phyloP scores from a whole-genome alignment of 2,329 filamentous ascomycete species.

The Fusarium nematophilum region DNA sequence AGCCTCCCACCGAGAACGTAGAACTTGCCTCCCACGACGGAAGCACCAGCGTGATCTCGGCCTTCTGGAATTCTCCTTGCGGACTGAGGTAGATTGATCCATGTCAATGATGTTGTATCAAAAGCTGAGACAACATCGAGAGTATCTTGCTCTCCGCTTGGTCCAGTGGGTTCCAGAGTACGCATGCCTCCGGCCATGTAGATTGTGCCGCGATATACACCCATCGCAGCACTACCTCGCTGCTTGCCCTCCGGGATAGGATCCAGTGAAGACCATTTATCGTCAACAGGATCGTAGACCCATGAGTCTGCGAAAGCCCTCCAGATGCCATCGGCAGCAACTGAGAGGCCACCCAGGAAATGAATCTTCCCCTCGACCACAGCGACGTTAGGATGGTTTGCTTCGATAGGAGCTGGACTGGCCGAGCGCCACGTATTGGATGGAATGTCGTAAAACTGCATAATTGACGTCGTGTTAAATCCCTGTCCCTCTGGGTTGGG shows the following conservation, averaged over 20 bases:
- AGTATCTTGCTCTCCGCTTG: conserved; percentile 37
- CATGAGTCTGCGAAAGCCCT: conserved; percentile 40
- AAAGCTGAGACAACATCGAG: conserved; percentile 47
- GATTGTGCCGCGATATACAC: conserved; percentile 45
- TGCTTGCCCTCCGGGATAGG: conserved; percentile 43
- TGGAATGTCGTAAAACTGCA: conserved; percentile 49
- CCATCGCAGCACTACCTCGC: conserved; percentile 49
- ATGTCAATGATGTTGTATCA: conserved; percentile 42
- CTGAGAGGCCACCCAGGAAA: conserved; percentile 51
- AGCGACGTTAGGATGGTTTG: conserved; percentile 54
- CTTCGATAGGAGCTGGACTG: conserved; percentile 42
- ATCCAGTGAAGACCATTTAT: conserved; percentile 44
- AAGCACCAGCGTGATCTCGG: conserved; percentile 49
- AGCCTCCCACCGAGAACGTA: conserved; percentile 52
- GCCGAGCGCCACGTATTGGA: conserved; percentile 44
- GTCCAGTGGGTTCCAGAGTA: conserved; percentile 22
- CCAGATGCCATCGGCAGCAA: conserved; percentile 41
- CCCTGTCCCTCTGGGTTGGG: conserved; percentile 22
- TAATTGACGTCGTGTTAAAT: conserved; percentile 36
- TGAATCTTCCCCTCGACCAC: conserved; percentile 51
- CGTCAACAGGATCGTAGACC: conserved; percentile 44
- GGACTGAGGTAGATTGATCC: conserved; percentile 42
- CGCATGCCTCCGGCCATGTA: conserved; percentile 54
- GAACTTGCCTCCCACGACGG: conserved; percentile 47
- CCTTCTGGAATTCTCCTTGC: conserved; percentile 46